These are phyloP conservation scores for Hypoxylon intermedium DNA, from an alignment of 495 filamentous ascomycete species.

Conservation along the genomic window DNA sequence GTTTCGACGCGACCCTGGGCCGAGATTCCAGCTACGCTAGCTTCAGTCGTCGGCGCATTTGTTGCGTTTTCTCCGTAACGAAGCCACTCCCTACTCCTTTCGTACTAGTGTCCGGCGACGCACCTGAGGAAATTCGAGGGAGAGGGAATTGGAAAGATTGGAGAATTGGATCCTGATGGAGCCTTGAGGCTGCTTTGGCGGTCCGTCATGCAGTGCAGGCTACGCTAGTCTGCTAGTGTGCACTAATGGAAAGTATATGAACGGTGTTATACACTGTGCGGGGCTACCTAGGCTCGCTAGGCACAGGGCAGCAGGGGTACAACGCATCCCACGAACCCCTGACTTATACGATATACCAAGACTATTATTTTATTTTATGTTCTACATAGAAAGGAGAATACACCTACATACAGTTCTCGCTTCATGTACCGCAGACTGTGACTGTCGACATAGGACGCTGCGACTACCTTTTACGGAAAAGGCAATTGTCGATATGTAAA, in stretches of 20 bases:
- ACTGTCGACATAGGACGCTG: too few relatives aligned
- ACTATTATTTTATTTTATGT: too few relatives aligned
- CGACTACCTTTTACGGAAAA: too few relatives aligned
- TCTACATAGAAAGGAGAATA: background rate
- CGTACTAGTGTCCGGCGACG: constrained; percentile 40
- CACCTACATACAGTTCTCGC: background rate
- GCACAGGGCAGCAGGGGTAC: too few relatives aligned
- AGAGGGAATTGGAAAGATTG: constrained; percentile 30
- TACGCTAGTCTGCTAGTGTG: too few relatives aligned
- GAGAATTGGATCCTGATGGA: constrained; percentile 41
- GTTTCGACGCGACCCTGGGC: constrained; percentile 50
- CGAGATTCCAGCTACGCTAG: constrained; percentile 50
- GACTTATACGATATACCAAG: too few relatives aligned
- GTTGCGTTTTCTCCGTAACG: constrained; percentile 46
- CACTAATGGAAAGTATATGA: background rate
- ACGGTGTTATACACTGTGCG: constrained; percentile 2
- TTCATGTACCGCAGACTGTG: background rate
- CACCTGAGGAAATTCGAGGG: constrained; percentile 35
- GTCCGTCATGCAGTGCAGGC: constrained; percentile 35
- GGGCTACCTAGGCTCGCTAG: too few relatives aligned
- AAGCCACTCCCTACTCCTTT: constrained; percentile 38
- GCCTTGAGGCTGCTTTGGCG: constrained; percentile 46
- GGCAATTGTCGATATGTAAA: too few relatives aligned
- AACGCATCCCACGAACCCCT: too few relatives aligned
- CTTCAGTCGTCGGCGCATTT: constrained; percentile 45